phyloP scores from a whole-genome alignment of 495 filamentous ascomycete genomes.

The Talaromyces thailandensis region DNA sequence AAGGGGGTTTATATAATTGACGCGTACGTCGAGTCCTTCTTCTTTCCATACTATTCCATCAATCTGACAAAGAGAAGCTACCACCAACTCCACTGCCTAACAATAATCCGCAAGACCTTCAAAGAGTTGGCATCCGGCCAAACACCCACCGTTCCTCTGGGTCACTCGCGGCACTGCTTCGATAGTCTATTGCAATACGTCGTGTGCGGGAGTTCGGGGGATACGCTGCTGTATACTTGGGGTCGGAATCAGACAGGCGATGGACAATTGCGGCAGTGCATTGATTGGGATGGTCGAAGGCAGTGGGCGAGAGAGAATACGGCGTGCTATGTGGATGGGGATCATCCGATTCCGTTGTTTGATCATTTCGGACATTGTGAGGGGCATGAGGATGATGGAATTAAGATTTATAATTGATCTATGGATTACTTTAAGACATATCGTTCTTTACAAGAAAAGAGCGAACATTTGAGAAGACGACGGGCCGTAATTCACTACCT shows the following conservation, averaged over 20 bases:
- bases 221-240: constrained; percentile 12
- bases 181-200: constrained; percentile 11
- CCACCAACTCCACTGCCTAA: constrained; percentile 17
- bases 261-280: constrained; percentile 9
- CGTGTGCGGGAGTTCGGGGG: constrained; percentile 8
- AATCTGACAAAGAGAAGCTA: constrained; percentile 3
- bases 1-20: constrained; percentile 15
- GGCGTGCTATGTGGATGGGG: constrained; percentile 9
- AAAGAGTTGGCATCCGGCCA: not conserved
- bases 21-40: not conserved
- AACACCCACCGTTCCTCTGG: not conserved
- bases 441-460: too few species aligned
- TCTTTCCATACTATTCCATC: not conserved
- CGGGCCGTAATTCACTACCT: too few species aligned
- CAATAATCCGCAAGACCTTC: constrained; percentile 12
- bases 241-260: constrained; percentile 10
- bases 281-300: constrained; percentile 9
- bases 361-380: constrained; percentile 15
- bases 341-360: constrained; percentile 1
- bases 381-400: constrained; percentile 8
- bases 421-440: too few species aligned
- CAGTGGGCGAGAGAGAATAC: constrained; percentile 11
- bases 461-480: too few species aligned
- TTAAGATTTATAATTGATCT: not conserved
- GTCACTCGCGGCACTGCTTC: constrained; percentile 13